Evolutionary conservation across 2,329 filamentous ascomycete genomes (phyloP), one percentile per base, ranked within the genome.

Genomic region (Biscogniauxia marginata): DNA sequence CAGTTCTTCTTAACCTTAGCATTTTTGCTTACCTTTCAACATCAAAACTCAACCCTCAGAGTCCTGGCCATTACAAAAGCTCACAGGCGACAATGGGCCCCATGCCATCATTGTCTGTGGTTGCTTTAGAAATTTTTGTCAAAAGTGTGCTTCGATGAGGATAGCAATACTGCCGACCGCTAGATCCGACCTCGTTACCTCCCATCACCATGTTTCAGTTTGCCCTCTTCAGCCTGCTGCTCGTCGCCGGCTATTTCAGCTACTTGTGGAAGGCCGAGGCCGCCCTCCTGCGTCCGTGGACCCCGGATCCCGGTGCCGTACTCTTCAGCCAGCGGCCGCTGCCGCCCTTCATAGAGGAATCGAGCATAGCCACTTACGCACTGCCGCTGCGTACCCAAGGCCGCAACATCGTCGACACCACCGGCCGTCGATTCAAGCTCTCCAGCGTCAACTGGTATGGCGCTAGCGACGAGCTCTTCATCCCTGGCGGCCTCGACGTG

Each of bases 361-460:
- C 73, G 9, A 74, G 74, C 59, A 77, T 84, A 56, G 64, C 72
- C 18, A 72, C 73, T 22, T 87, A 82, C 70, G 67, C 72, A 47
- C 76, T 87, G 46, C 86, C 86, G 16, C 74, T 89, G 45, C 79
- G 77, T 50, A 85, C 86, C 1, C 70, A 72, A 23, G 86, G 86
- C 5, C 79, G 86, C 46, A 68, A 87, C 60, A 78, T 89, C 23
- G 77, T 88, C 52, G 86, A 89, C 71, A 72, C 77, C 7, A 66
- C 74, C 1, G 82, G 80, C 43, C 75, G 78, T 24, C 79, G 84
- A 24, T 84, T 85, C 71, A 86, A 85, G 73, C 76, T 90, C 7
- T 74, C 82, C 18, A 85, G 83, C 19, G 76, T 88, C 66, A 89
- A 89, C 72, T 89, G 86, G 86, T 89, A 89, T 67, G 86, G 87